Evolutionary conservation across 306 rosid species (phyloP).

Genomic region (Rubus idaeus): DNA sequence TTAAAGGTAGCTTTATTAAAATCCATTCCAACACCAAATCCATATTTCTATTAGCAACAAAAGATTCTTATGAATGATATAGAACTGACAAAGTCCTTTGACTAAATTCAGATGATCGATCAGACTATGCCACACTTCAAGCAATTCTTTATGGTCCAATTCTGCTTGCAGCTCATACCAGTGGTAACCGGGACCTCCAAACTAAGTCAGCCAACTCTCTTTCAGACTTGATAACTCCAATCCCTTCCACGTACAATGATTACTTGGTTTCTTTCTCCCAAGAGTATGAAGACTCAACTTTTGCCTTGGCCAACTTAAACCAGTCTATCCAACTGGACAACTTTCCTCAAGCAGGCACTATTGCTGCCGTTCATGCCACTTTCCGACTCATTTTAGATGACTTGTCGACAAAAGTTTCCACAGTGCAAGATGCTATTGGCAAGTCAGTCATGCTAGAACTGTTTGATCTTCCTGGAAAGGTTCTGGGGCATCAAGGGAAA

Average conservation of each 20-base stretch:
- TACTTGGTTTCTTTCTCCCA: conserved; percentile 57
- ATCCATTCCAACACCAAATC: neutral
- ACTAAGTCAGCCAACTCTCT: conserved; percentile 25
- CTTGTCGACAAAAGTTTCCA: conserved; percentile 24
- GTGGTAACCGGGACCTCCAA: conserved; percentile 53
- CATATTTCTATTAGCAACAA: neutral
- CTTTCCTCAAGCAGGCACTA: conserved; percentile 52
- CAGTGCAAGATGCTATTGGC: conserved; percentile 27
- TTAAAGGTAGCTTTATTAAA: conserved; percentile 52
- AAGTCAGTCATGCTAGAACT: conserved; percentile 64
- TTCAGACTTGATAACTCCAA: conserved; percentile 65
- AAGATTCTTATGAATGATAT: neutral
- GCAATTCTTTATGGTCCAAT: conserved; percentile 82
- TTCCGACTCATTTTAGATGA: conserved; percentile 58
- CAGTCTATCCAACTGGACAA: conserved; percentile 49
- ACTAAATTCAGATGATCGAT: conserved; percentile 69
- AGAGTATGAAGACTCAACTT: conserved; percentile 29
- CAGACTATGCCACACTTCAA: conserved; percentile 55
- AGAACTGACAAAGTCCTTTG: conserved; percentile 27
- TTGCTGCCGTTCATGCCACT: conserved; percentile 47
- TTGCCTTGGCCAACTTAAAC: conserved; percentile 53
- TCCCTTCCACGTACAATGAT: conserved; percentile 52
- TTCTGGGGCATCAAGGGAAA: conserved; percentile 50
- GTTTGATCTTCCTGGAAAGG: conserved; percentile 65
- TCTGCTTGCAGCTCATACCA: conserved; percentile 69